These are phyloP conservation scores for Hypomontagnella monticulosa DNA, from an alignment of 495 filamentous ascomycete species.

Conservation along the genomic window DNA sequence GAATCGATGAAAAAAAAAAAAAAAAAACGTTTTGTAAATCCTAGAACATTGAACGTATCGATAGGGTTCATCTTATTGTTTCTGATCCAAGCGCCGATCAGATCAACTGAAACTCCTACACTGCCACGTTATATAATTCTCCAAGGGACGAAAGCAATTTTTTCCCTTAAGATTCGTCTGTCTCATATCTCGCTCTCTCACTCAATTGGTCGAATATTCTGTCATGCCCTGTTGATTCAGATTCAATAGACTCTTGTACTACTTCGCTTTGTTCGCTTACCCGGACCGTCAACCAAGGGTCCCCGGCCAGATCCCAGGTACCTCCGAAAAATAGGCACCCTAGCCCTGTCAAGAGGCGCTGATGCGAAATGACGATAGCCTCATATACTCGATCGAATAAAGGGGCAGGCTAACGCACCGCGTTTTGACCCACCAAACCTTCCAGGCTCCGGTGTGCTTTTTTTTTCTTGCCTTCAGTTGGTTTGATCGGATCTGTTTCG, in stretches of 20 bases:
- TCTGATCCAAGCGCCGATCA: conserved; percentile 31
- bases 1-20: too few relatives aligned
- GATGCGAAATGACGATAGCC: conserved; percentile 40
- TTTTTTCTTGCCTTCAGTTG: neutral
- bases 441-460: conserved; percentile 5
- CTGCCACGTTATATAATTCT: conserved; percentile 23
- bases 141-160: conserved; percentile 7
- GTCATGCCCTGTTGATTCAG: conserved; percentile 35
- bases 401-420: conserved; percentile 27
- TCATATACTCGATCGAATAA: conserved; percentile 30
- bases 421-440: conserved; percentile 19
- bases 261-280: conserved; percentile 33
- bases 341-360: conserved; percentile 30
- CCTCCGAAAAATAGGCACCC: conserved; percentile 36
- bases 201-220: conserved; percentile 21
- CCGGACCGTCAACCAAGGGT: conserved; percentile 17
- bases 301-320: conserved; percentile 28
- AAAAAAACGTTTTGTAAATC: conserved; percentile 20
- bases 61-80: conserved; percentile 23
- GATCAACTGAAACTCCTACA: conserved; percentile 37
- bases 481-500: neutral
- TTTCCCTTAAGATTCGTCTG: conserved; percentile 24
- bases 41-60: conserved; percentile 33
- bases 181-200: conserved; percentile 34
- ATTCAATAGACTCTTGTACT: conserved; percentile 24